Conservation (phyloP, 2,329 filamentous ascomycete genomes). For the Colletotrichum neosansevieriae region DNA sequence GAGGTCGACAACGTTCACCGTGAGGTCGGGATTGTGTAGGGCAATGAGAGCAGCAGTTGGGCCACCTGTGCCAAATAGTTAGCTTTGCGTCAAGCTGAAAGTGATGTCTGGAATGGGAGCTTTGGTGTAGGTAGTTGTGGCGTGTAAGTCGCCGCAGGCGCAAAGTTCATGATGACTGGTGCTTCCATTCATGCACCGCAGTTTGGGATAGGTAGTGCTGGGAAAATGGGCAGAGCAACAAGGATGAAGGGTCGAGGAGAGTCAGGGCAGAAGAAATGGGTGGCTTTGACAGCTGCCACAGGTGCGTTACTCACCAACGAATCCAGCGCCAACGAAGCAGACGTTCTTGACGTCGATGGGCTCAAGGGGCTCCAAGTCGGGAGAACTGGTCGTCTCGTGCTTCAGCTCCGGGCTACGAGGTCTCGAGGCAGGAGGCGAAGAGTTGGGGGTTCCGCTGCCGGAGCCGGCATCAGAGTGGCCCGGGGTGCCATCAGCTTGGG, state of each 20-base stretch:
- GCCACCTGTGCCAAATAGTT: slow-evolving; percentile 63
- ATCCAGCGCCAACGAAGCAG: slow-evolving; percentile 81
- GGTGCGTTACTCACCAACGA: slow-evolving; percentile 71
- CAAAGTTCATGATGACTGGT: background rate
- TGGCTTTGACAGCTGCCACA: background rate
- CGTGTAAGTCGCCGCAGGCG: background rate
- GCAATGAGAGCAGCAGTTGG: slow-evolving; percentile 82
- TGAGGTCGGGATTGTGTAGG: slow-evolving; percentile 76
- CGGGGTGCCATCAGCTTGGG: slow-evolving; percentile 28
- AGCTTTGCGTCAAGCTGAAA: slow-evolving; percentile 16
- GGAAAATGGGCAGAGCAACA: background rate
- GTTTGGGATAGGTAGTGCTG: background rate
- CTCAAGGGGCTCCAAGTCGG: slow-evolving; percentile 34
- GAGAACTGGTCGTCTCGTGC: background rate
- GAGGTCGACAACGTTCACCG: slow-evolving; percentile 80
- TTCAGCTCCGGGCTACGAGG: slow-evolving; percentile 40
- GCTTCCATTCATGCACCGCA: background rate
- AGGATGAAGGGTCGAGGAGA: slow-evolving; percentile 10
- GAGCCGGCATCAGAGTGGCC: slow-evolving; percentile 40
- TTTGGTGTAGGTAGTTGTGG: background rate
- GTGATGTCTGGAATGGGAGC: slow-evolving; percentile 1
- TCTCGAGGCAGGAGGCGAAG: slow-evolving; percentile 39
- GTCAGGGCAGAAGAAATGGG: slow-evolving; percentile 7
- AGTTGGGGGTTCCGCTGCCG: slow-evolving; percentile 39
- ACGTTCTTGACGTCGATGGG: slow-evolving; percentile 60